Evolutionary conservation across 2,329 filamentous ascomycete species (phyloP).

Genomic region (Pseudocercospora eumusae): DNA sequence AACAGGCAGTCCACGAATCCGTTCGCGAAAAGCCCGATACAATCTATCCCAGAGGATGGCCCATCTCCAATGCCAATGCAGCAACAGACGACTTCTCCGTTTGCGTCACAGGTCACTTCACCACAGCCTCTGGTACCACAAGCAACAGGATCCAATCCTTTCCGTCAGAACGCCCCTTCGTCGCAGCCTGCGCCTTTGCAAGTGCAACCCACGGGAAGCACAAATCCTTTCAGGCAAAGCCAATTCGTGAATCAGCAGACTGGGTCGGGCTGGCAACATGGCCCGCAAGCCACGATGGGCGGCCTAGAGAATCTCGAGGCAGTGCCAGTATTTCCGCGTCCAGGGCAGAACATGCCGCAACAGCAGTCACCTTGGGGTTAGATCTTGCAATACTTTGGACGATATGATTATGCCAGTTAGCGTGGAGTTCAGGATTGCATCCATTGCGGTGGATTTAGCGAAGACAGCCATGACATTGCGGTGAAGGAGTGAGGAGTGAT

Average conservation of each 20-base stretch:
- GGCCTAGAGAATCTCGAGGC: conserved; percentile 76
- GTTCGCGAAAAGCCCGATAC: conserved; percentile 61
- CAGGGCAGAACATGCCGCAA: conserved; percentile 50
- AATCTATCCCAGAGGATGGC: conserved; percentile 32
- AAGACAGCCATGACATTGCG: background rate
- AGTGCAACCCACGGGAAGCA: conserved; percentile 80
- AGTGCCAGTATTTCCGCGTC: conserved; percentile 81
- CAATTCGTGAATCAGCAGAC: conserved; percentile 87
- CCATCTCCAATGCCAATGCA: conserved; percentile 23
- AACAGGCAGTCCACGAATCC: conserved; percentile 46
- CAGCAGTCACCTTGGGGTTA: conserved; percentile 36
- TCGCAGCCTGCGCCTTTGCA: conserved; percentile 53
- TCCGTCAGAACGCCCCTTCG: conserved; percentile 55
- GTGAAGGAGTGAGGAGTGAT: background rate
- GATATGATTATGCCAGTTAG: conserved; percentile 13
- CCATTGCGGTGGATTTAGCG: background rate
- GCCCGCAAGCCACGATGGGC: conserved; percentile 75
- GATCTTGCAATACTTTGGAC: conserved; percentile 1
- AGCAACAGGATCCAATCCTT: conserved; percentile 72
- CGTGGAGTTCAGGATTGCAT: conserved; percentile 14
- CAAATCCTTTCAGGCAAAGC: conserved; percentile 92
- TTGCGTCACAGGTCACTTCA: conserved; percentile 28
- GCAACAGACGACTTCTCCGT: conserved; percentile 25
- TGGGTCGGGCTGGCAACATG: conserved; percentile 81
- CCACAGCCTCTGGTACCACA: conserved; percentile 55